Evolutionary conservation across 805 yeast genomes (phyloP).

Genomic region (Ogataea nonfermentans): DNA sequence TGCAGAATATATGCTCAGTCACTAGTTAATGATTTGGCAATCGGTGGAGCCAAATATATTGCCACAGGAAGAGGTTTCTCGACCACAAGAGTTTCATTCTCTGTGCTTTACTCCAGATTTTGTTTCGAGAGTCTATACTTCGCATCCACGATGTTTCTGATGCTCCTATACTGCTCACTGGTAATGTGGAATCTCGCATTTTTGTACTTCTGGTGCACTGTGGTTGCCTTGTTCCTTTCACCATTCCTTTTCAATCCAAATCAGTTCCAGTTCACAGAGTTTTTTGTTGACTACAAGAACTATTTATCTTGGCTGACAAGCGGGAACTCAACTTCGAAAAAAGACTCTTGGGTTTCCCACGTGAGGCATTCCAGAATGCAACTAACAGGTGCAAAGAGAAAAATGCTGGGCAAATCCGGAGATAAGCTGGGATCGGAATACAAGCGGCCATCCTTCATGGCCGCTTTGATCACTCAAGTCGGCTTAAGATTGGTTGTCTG

Average conservation of each 20-base stretch:
- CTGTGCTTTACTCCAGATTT: constrained; percentile 64
- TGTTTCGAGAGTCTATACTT: constrained; percentile 65
- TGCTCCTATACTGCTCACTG: constrained; percentile 56
- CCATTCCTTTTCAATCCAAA: constrained; percentile 79
- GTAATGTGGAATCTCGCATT: constrained; percentile 61
- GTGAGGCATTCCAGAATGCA: constrained; percentile 51
- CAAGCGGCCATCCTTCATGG: constrained; percentile 48
- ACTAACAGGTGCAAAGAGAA: constrained; percentile 54
- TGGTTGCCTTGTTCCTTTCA: constrained; percentile 61
- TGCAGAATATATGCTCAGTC: constrained; percentile 76
- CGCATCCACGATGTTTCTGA: constrained; percentile 51
- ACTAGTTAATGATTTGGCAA: constrained; percentile 60
- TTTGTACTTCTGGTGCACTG: constrained; percentile 71
- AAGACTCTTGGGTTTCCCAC: constrained; percentile 46
- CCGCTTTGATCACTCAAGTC: constrained; percentile 41
- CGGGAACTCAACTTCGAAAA: constrained; percentile 44
- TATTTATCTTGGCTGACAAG: constrained; percentile 50
- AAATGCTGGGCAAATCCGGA: constrained; percentile 36
- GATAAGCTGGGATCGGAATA: constrained; percentile 43
- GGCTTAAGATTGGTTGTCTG: constrained; percentile 38
- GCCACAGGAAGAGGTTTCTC: constrained; percentile 85
- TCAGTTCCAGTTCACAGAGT: constrained; percentile 67
- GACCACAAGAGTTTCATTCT: constrained; percentile 65
- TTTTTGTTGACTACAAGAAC: constrained; percentile 63
- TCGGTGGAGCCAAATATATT: constrained; percentile 81